Conservation (phyloP, 345 rosid genomes). For the Rhizophora apiculata region DNA sequence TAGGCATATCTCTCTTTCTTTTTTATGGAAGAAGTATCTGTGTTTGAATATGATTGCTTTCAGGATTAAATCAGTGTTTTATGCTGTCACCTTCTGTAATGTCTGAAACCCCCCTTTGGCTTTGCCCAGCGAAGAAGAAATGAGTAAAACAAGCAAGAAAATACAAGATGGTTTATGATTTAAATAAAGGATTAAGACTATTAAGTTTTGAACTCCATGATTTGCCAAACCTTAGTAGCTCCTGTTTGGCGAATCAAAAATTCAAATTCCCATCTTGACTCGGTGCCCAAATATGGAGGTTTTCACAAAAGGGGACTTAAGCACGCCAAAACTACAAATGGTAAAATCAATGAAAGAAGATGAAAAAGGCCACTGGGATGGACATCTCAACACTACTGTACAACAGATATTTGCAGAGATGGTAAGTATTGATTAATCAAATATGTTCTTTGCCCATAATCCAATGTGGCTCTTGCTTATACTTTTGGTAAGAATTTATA, state of each 20-base stretch:
- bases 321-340: slow-evolving; percentile 1
- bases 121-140: too few relatives aligned
- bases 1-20: too few relatives aligned
- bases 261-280: not conserved
- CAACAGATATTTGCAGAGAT: not conserved
- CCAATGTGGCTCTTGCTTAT: too few relatives aligned
- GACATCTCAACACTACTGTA: slow-evolving; percentile 1
- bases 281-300: slow-evolving; percentile 8
- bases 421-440: not conserved
- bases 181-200: not conserved
- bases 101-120: too few relatives aligned
- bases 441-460: too few relatives aligned
- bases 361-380: not conserved
- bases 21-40: too few relatives aligned
- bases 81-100: too few relatives aligned
- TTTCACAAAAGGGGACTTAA: slow-evolving; percentile 1
- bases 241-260: not conserved
- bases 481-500: too few relatives aligned
- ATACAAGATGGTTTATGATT: too few relatives aligned
- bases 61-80: too few relatives aligned
- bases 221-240: slow-evolving; percentile 6
- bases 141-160: too few relatives aligned
- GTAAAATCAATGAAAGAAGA: not conserved
- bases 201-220: not conserved
- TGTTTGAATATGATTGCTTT: too few relatives aligned